Evolutionary conservation across 108 stramenopile genomes (phyloP).

Genomic region (Fistulifera pelliculosa): DNA sequence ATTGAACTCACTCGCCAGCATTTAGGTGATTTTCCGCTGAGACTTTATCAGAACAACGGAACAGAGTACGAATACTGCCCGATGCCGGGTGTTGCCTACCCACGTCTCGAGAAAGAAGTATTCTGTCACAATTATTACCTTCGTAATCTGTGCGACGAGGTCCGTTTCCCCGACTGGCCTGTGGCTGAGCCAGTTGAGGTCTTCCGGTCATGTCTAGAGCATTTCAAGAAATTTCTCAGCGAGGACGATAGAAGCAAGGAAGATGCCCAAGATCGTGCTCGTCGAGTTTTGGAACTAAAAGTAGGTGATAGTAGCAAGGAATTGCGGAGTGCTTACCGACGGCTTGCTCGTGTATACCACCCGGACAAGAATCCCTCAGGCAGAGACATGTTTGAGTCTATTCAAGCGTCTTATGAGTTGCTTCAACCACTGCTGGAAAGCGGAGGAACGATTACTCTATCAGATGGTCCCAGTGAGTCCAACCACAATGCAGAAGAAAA

Average conservation of each 20-base stretch:
- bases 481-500: slow-evolving; percentile 4
- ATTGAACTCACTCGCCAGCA: slow-evolving; percentile 73
- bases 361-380: slow-evolving; percentile 66
- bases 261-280: slow-evolving; percentile 42
- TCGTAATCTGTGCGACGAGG: slow-evolving; percentile 65
- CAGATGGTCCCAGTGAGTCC: background rate
- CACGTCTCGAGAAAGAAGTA: slow-evolving; percentile 55
- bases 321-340: slow-evolving; percentile 48
- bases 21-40: slow-evolving; percentile 74
- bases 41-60: slow-evolving; percentile 58
- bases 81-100: slow-evolving; percentile 59
- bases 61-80: slow-evolving; percentile 72
- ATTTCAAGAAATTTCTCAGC: slow-evolving; percentile 51
- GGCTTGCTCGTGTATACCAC: slow-evolving; percentile 62
- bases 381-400: slow-evolving; percentile 68
- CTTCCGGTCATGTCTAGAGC: slow-evolving; percentile 49
- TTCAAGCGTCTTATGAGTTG: slow-evolving; percentile 66
- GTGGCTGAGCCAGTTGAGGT: slow-evolving; percentile 71
- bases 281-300: slow-evolving; percentile 35
- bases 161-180: slow-evolving; percentile 66
- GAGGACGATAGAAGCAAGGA: slow-evolving; percentile 37
- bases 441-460: slow-evolving; percentile 27
- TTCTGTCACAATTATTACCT: slow-evolving; percentile 82
- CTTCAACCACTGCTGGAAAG: slow-evolving; percentile 49
- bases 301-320: slow-evolving; percentile 40